Base-by-base conservation (phyloP, 202 grass and related monocot species). In the Cymbopogon flexuosus region DNA sequence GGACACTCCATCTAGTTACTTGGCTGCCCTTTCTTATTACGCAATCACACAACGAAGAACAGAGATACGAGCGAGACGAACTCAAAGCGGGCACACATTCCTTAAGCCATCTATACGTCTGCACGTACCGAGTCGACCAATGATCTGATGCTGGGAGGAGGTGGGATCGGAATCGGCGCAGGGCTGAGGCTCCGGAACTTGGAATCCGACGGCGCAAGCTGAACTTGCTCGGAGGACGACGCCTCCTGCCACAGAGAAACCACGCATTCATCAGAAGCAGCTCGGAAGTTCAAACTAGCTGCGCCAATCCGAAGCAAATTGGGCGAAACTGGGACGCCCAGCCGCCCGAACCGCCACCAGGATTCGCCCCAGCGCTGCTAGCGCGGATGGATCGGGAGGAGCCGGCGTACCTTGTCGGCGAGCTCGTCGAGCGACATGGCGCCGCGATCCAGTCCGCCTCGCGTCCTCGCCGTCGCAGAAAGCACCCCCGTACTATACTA, bases 391-490 rank as follows among this genome's bases (percentile, higher is more conserved):
- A 79, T 34, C 22, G 29, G 47, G 35, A 2, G 51, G 23, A 0
- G 40, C 62, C 8, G 0, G 63, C 24, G 24, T 86, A 89, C 87
- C 87, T 89, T 34, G 10, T 86, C 83, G 56, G 76, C 13, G 19
- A 77, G 83, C 39, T 89, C 87, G 78, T 85, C 87, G 59, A 85
- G 49, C 82, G 87, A 81, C 87, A 89, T 73, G 87, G 59, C 72
- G 35, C 57, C 77, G 81, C 58, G 81, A 89, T 89, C 87, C 77
- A 36, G 76, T 13, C 49, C 36, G 36, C 35, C 41, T 6, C 14
- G 49, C 51, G 43, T 64, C 30, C 41, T 61, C 30, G 36, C 10
- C 49, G 61, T 5, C 31, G 80, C 49, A 36, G 40, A 43, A 12
- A 36, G 19, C 52, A 43, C 47, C 0, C 8, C 4, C 1, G 31